phyloP scores from a whole-genome alignment of 2,329 filamentous ascomycete genomes.

The Triangularia verruculosa region DNA sequence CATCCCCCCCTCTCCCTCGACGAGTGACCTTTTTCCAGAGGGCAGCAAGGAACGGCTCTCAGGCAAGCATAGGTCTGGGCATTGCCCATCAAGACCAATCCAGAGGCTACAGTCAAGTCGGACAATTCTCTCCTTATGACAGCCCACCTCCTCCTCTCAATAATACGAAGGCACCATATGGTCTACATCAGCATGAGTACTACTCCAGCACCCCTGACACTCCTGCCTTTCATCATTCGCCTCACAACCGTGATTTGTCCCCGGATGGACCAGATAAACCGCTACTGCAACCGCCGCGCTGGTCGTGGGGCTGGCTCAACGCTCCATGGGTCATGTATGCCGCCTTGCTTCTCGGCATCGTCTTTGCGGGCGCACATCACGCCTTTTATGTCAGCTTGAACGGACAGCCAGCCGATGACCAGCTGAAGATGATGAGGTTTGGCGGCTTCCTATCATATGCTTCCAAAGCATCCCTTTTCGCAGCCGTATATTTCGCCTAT shows the following conservation, averaged over 20 bases:
- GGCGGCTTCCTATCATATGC: slow-evolving; percentile 25
- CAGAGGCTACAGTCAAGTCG: not conserved
- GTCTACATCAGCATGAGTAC: not conserved
- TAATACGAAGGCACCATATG: not conserved
- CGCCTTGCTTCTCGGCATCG: slow-evolving; percentile 20
- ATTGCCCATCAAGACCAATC: not conserved
- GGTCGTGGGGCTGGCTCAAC: slow-evolving; percentile 18
- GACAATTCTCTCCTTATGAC: not conserved
- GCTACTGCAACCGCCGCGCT: not conserved
- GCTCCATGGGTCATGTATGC: slow-evolving; percentile 24
- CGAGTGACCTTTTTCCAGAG: not conserved
- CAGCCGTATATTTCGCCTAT: slow-evolving; percentile 25
- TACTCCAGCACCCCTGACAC: not conserved
- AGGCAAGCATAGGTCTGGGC: slow-evolving; percentile 10
- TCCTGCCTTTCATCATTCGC: not conserved
- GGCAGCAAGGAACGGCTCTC: not conserved
- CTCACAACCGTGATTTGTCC: not conserved
- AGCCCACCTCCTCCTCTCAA: not conserved
- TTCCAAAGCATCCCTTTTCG: slow-evolving; percentile 23
- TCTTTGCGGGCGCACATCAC: slow-evolving; percentile 24
- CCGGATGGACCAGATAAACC: not conserved
- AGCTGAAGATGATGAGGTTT: slow-evolving; percentile 26
- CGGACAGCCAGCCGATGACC: slow-evolving; percentile 24
- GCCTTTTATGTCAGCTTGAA: slow-evolving; percentile 22
- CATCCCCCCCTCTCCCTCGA: not conserved